phyloP scores from a whole-genome alignment of 768 basidiomycete genomes.

The Boletus eberwhitei region DNA sequence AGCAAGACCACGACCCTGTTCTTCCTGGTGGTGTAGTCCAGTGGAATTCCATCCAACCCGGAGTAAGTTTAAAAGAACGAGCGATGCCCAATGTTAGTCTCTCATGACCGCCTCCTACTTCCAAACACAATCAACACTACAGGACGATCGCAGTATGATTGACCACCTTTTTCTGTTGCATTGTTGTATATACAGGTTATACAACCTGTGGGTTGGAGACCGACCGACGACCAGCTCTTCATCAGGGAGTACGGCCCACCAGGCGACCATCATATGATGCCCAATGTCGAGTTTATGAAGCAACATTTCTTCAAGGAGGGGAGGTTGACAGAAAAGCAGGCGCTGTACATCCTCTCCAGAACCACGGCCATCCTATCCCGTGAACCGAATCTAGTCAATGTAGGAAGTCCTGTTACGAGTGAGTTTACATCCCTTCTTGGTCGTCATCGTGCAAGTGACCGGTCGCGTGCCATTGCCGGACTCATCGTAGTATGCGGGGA shows the following conservation, averaged over 20 bases:
- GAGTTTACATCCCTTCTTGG: slow-evolving; percentile 29
- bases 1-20: slow-evolving; percentile 32
- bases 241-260: slow-evolving; percentile 41
- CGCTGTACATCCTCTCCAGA: slow-evolving; percentile 73
- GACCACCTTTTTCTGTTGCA: slow-evolving; percentile 19
- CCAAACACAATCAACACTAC: slow-evolving; percentile 10
- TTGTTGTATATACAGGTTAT: slow-evolving; percentile 51
- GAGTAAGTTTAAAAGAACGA: slow-evolving; percentile 29
- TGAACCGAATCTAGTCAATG: slow-evolving; percentile 84
- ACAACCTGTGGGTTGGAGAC: slow-evolving; percentile 58
- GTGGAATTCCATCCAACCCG: slow-evolving; percentile 18
- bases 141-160: slow-evolving; percentile 26
- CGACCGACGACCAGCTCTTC: slow-evolving; percentile 75
- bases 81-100: slow-evolving; percentile 33
- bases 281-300: slow-evolving; percentile 78
- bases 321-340: slow-evolving; percentile 77
- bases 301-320: slow-evolving; percentile 90
- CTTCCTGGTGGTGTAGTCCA: slow-evolving; percentile 23
- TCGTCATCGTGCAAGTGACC: slow-evolving; percentile 3
- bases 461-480: slow-evolving; percentile 4
- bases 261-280: slow-evolving; percentile 43
- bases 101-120: slow-evolving; percentile 8
- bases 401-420: slow-evolving; percentile 91
- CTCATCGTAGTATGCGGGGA: slow-evolving; percentile 79
- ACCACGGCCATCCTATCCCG: slow-evolving; percentile 61